These are phyloP conservation scores for Hevea brasiliensis DNA, from an alignment of 345 rosid species.

Conservation along the genomic window DNA sequence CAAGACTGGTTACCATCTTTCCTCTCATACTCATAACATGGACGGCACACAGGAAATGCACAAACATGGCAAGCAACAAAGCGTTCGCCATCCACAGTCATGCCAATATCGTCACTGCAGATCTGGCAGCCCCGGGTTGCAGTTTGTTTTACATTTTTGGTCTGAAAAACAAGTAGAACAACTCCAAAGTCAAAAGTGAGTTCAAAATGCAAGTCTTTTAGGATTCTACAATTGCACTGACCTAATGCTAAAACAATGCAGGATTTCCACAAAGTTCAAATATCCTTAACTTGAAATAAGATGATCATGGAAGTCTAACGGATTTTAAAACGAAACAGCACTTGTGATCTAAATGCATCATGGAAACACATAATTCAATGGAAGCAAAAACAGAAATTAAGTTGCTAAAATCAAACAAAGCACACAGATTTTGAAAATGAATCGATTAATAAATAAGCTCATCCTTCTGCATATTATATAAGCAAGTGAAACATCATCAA, in stretches of 20 bases:
- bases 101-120: constrained; percentile 37
- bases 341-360: neutral
- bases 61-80: constrained; percentile 46
- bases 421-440: neutral
- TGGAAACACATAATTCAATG: neutral
- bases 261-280: neutral
- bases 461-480: neutral
- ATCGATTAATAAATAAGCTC: neutral
- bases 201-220: neutral
- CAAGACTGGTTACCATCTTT: constrained; percentile 45
- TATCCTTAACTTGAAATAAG: neutral
- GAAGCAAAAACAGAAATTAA: neutral
- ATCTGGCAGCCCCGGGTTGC: constrained; percentile 37
- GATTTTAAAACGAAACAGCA: neutral
- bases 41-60: constrained; percentile 44
- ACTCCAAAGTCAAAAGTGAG: neutral
- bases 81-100: constrained; percentile 30
- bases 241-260: neutral
- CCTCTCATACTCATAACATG: constrained; percentile 46
- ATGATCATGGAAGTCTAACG: neutral
- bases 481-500: neutral
- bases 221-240: neutral
- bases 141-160: constrained; percentile 9
- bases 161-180: constrained; percentile 10
- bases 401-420: neutral